These are phyloP conservation scores for Stachybotrys echinatus DNA, from an alignment of 2,329 filamentous ascomycete species.

Conservation along the genomic window DNA sequence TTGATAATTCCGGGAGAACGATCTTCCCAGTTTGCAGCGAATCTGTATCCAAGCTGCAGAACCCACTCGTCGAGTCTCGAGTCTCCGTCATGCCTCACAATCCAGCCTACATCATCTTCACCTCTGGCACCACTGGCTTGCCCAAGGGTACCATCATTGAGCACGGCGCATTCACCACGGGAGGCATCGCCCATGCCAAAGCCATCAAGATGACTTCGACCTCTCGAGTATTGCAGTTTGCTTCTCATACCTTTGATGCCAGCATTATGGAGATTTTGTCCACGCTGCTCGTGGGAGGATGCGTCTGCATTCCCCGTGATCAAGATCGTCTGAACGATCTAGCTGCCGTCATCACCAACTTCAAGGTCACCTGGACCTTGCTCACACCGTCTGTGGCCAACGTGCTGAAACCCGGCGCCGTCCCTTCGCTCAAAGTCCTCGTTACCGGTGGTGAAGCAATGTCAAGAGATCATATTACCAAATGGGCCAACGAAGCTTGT, in stretches of 20 bases:
- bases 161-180: conserved; percentile 7
- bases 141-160: conserved; percentile 16
- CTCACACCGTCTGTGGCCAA: conserved; percentile 9
- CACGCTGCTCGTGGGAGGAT: conserved; percentile 6
- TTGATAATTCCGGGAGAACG: background rate
- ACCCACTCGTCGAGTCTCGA: background rate
- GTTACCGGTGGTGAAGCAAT: conserved; percentile 1
- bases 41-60: background rate
- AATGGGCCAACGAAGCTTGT: conserved; percentile 1
- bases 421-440: conserved; percentile 3
- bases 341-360: conserved; percentile 4
- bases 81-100: background rate
- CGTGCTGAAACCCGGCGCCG: conserved; percentile 1
- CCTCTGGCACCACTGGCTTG: conserved; percentile 16
- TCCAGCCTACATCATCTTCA: conserved; percentile 13
- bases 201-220: conserved; percentile 2
- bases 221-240: conserved; percentile 8
- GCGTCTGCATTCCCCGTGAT: conserved; percentile 12
- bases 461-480: background rate
- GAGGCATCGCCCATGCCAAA: conserved; percentile 1
- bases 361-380: conserved; percentile 6
- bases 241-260: conserved; percentile 12
- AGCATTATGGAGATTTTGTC: conserved; percentile 9
- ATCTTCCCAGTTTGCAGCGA: background rate
- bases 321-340: conserved; percentile 10